Percentiles rank a stretch among this genome's conserved stretches.
Evolutionary conservation across 192 early-diverging fungal species (phyloP).

Genomic region (Gonapodya prolifera): DNA sequence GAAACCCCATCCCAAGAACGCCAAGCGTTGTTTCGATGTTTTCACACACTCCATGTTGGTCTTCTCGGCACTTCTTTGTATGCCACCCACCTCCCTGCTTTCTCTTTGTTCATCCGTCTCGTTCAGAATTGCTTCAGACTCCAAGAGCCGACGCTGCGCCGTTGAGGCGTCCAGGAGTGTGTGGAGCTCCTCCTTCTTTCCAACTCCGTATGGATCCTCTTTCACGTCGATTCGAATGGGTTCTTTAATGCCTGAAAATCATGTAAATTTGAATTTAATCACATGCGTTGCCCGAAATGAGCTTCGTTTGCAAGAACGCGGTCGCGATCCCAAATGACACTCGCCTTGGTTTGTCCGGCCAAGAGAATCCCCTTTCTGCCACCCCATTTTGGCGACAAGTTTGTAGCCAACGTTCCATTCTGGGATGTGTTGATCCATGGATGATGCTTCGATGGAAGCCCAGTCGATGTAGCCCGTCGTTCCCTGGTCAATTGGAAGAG

Average conservation of each 20-base stretch:
- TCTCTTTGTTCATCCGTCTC: conserved; percentile 46
- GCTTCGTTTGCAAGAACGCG: background rate
- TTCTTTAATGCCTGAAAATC: conserved; percentile 41
- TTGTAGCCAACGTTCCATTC: conserved; percentile 47
- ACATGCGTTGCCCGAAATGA: background rate
- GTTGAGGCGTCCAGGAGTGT: conserved; percentile 41
- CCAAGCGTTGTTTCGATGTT: background rate
- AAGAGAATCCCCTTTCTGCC: conserved; percentile 47
- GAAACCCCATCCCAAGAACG: conserved; percentile 7
- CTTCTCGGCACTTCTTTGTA: too few relatives aligned
- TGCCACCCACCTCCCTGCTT: conserved; percentile 32
- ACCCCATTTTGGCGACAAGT: conserved; percentile 60
- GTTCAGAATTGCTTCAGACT: conserved; percentile 48
- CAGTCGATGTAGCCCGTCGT: conserved; percentile 10
- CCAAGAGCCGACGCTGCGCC: conserved; percentile 42
- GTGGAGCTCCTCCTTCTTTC: conserved; percentile 40
- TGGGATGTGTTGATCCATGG: conserved; percentile 48
- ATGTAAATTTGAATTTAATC: background rate
- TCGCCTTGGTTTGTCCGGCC: conserved; percentile 41
- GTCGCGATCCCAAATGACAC: background rate
- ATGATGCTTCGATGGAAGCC: conserved; percentile 16
- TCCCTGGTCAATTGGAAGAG: background rate
- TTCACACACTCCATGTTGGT: background rate
- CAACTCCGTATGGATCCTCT: conserved; percentile 49
- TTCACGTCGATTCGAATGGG: conserved; percentile 58